Evolutionary conservation across 306 rosid genomes (phyloP).

Genomic region (Crataegus laevigata): DNA sequence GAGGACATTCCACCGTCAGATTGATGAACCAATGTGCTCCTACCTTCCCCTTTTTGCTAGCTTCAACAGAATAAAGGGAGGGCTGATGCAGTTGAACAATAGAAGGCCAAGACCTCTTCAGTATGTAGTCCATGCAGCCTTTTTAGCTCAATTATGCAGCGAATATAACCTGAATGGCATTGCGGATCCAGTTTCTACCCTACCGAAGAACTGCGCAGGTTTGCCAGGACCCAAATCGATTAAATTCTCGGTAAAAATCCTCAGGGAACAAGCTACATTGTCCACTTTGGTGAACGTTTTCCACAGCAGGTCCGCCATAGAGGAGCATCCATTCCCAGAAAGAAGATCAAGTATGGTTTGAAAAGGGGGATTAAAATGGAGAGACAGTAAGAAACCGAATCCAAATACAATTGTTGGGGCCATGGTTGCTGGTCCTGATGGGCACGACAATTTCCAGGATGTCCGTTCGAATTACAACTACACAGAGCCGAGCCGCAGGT

Average conservation of each 20-base stretch:
- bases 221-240: slow-evolving; percentile 1
- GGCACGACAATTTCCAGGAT: slow-evolving; percentile 4
- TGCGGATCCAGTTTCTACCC: neutral
- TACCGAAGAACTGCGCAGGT: neutral
- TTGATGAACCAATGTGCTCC: slow-evolving; percentile 53
- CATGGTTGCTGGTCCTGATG: slow-evolving; percentile 11
- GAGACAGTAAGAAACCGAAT: neutral
- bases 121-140: slow-evolving; percentile 18
- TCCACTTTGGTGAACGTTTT: slow-evolving; percentile 2
- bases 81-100: slow-evolving; percentile 6
- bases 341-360: slow-evolving; percentile 2
- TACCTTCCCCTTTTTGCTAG: slow-evolving; percentile 1
- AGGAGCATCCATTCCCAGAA: slow-evolving; percentile 8
- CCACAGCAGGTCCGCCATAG: slow-evolving; percentile 10
- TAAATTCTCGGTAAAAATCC: slow-evolving; percentile 12
- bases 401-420: slow-evolving; percentile 15
- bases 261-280: slow-evolving; percentile 3
- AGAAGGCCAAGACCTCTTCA: slow-evolving; percentile 51
- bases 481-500: slow-evolving; percentile 14
- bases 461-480: slow-evolving; percentile 3
- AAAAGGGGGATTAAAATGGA: slow-evolving; percentile 9
- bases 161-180: neutral
- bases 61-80: slow-evolving; percentile 3
- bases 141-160: slow-evolving; percentile 1
- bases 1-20: slow-evolving; percentile 49